Evolutionary conservation across 2,329 filamentous ascomycete genomes (phyloP).

Genomic region (Colletotrichum kahawae): DNA sequence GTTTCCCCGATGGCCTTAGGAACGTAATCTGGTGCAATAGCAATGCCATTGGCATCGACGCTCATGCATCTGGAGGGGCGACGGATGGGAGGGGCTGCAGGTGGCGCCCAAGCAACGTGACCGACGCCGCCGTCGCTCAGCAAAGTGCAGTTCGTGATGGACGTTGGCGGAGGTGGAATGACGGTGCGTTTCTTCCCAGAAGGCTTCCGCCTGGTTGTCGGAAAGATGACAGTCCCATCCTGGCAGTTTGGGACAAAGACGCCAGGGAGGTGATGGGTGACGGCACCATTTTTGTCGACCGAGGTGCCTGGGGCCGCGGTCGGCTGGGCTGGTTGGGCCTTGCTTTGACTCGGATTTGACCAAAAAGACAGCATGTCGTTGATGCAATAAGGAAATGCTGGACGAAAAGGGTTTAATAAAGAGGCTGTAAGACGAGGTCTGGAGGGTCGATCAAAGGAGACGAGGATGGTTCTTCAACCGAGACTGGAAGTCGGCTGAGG

Average conservation of each 20-base stretch:
- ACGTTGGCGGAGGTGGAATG: not conserved
- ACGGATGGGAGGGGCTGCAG: not conserved
- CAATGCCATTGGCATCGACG: not conserved
- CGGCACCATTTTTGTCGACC: not conserved
- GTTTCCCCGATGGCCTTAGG: not conserved
- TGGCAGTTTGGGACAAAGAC: slow-evolving; percentile 1
- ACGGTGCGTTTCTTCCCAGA: not conserved
- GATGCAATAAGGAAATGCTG: not conserved
- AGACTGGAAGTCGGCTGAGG: not conserved
- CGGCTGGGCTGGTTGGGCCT: not conserved
- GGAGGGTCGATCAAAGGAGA: not conserved
- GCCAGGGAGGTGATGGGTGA: not conserved
- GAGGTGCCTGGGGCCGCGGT: not conserved
- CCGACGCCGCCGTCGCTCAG: not conserved
- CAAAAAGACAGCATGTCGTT: not conserved
- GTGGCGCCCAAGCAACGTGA: not conserved
- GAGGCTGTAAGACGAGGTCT: not conserved
- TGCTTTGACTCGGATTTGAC: not conserved
- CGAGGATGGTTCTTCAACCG: not conserved
- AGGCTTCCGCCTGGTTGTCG: not conserved
- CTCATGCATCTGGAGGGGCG: slow-evolving; percentile 12
- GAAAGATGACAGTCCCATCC: not conserved
- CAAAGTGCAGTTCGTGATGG: slow-evolving; percentile 13
- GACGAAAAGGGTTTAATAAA: not conserved
- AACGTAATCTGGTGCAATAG: not conserved